Conservation (phyloP, 768 basidiomycete species). For the Suillus bovinus region DNA sequence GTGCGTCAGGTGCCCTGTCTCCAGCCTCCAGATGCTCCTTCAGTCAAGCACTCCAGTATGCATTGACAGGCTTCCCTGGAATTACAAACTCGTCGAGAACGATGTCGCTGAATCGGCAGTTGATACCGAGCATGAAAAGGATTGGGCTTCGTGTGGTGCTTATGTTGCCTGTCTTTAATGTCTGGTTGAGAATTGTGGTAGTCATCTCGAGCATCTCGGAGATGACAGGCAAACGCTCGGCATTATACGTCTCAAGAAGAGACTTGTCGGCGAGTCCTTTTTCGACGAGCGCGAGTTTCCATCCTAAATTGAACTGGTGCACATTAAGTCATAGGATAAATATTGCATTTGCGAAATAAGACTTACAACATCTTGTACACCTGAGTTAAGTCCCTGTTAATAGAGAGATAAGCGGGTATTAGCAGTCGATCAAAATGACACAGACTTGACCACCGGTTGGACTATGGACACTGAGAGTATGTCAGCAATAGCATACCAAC, state of each 20-base stretch:
- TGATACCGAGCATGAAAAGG: slow-evolving; percentile 33
- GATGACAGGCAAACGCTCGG: slow-evolving; percentile 30
- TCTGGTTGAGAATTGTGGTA: slow-evolving; percentile 19
- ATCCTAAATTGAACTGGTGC: slow-evolving; percentile 22
- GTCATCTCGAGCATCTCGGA: slow-evolving; percentile 29
- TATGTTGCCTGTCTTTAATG: slow-evolving; percentile 6
- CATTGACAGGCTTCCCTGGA: slow-evolving; percentile 3
- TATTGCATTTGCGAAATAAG: neutral
- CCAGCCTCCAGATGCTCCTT: slow-evolving; percentile 15
- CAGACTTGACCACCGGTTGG: neutral
- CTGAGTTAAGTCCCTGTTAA: slow-evolving; percentile 38
- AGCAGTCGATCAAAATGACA: neutral
- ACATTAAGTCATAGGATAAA: neutral
- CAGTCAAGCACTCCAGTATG: slow-evolving; percentile 13
- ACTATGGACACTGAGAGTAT: neutral
- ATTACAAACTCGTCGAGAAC: slow-evolving; percentile 10
- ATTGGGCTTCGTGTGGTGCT: slow-evolving; percentile 19
- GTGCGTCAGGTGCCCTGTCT: slow-evolving; percentile 14
- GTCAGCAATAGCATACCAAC: neutral
- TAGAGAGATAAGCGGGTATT: neutral
- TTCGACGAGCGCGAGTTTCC: slow-evolving; percentile 29
- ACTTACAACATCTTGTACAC: slow-evolving; percentile 41
- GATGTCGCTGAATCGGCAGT: slow-evolving; percentile 16
- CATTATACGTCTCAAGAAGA: slow-evolving; percentile 26
- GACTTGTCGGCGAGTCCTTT: slow-evolving; percentile 22